Conservation (phyloP, 352 stramenopile genomes). For the Pythium guiyangense region DNA sequence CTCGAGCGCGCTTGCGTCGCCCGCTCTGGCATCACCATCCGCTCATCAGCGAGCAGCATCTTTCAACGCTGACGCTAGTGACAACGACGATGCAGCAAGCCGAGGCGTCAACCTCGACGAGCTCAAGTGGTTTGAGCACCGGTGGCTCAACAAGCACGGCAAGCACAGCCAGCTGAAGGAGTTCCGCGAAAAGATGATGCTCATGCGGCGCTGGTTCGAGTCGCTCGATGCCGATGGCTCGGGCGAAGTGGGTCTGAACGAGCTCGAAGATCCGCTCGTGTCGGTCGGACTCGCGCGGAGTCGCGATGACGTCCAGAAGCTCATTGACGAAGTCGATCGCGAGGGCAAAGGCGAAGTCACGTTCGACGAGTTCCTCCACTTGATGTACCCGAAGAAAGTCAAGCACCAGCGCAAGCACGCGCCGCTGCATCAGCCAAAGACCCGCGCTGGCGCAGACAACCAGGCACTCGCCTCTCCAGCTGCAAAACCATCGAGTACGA, state of each 20-base stretch:
- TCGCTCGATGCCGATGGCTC: slow-evolving; percentile 83
- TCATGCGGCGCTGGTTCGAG: slow-evolving; percentile 83
- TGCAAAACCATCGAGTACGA: not conserved
- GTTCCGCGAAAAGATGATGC: slow-evolving; percentile 52
- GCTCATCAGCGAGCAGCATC: not conserved
- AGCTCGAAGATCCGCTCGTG: slow-evolving; percentile 86
- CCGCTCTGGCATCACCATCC: not conserved
- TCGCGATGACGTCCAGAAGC: slow-evolving; percentile 63
- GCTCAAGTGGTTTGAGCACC: slow-evolving; percentile 70
- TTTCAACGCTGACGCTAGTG: not conserved
- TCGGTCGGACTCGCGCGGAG: slow-evolving; percentile 75
- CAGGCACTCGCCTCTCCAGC: too few species aligned
- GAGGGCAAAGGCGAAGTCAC: slow-evolving; percentile 63
- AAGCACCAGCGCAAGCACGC: slow-evolving; percentile 24
- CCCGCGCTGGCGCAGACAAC: slow-evolving; percentile 1
- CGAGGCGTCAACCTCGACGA: slow-evolving; percentile 49
- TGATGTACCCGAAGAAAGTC: slow-evolving; percentile 60
- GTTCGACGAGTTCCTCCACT: slow-evolving; percentile 64
- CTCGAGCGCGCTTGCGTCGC: not conserved
- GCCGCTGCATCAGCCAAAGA: slow-evolving; percentile 49
- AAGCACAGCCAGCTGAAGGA: slow-evolving; percentile 69
- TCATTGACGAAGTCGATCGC: slow-evolving; percentile 71
- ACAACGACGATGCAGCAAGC: slow-evolving; percentile 2
- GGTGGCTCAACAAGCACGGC: slow-evolving; percentile 72
- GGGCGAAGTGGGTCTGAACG: slow-evolving; percentile 73